A percentile compares a stretch with the other conserved stretches of the same genome.
Evolutionary conservation across 176 grass and related monocot genomes (phyloP).

Genomic region (Ananas comosus): DNA sequence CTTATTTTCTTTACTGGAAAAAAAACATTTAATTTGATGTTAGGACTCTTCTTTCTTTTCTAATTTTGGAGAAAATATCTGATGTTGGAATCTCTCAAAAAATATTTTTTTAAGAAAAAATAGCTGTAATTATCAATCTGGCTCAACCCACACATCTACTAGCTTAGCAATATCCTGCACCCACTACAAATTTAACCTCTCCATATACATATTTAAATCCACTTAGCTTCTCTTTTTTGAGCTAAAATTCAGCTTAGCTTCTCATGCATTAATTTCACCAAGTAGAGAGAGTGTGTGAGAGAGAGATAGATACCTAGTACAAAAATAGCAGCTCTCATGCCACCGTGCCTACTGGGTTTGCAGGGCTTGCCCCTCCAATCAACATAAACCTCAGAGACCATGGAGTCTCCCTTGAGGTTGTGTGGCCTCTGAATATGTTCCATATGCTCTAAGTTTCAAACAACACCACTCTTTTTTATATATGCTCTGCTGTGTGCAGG

Average conservation of each 20-base stretch:
- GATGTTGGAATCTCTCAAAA: no score
- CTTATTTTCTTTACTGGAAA: not conserved
- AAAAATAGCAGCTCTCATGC: constrained; percentile 87
- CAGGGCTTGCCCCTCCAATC: constrained; percentile 72
- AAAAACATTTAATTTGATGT: no score
- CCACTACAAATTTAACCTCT: not conserved
- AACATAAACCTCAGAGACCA: constrained; percentile 55
- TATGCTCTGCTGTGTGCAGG: constrained; percentile 5
- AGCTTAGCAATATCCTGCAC: no score
- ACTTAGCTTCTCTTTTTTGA: not conserved
- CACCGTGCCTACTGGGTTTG: constrained; percentile 54
- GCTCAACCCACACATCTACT: no score
- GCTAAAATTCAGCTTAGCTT: not conserved
- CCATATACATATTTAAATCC: not conserved
- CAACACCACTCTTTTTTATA: not conserved
- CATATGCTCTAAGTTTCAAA: constrained; percentile 16
- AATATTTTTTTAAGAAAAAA: no score
- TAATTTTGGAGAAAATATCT: no score
- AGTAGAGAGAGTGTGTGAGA: not conserved
- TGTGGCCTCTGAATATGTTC: constrained; percentile 51
- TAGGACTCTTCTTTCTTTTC: no score
- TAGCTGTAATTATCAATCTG: no score
- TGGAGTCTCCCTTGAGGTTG: constrained; percentile 33
- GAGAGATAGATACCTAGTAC: constrained; percentile 39
- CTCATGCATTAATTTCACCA: not conserved